Base-by-base conservation (phyloP, 108 stramenopile genomes). In the Asterionellopsis glacialis region DNA sequence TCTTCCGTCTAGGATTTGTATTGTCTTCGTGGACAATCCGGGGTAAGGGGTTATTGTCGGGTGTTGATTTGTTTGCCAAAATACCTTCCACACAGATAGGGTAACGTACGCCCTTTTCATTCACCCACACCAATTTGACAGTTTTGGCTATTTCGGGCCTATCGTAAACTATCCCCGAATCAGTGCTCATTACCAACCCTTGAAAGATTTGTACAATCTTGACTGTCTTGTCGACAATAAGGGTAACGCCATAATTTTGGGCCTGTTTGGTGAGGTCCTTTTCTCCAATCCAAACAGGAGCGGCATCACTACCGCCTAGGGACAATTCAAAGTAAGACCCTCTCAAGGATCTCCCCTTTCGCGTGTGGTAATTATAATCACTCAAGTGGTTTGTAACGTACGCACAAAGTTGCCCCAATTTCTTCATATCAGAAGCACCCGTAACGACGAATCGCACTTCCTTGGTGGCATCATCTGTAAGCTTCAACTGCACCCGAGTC, bases 121-220 rank as follows among this genome's bases (percentile, higher is more conserved):
- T 14, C 14, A 44, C 14, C 43, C 43, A 44, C 43, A 44, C 43
- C 43, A 14, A 13, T 14, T 11, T 14, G 43, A 44, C 43, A 44
- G 43, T 14, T 11, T 14, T 11, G 14, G 43, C 43, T 14, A 44
- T 44, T 44, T 44, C 43, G 12, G 43, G 14, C n/a, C n/a, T n/a
- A 44, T 44, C 43, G 14, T 13, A 44, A 11, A 44, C 43, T 13
- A 44, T 44, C 12, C 43, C 43, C 14, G 12, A 11, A 44, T 14
- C 14, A 11, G 43, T 13, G 43, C 14, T 44, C 12, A 44, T 44
- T 13, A 14, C 33, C 25, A 57, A 26, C 10, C 26, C 55, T 39
- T 57, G 55, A 16, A 57, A 57, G 55, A 57, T 9, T 16, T 57
- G 55, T 11, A 57, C 55, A 57, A 57, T 57, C 33, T 57, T 57